A percentile compares a stretch with the other conserved stretches of the same genome.
phyloP scores from a whole-genome alignment of 495 filamentous ascomycete genomes.

The Darksidea phi region DNA sequence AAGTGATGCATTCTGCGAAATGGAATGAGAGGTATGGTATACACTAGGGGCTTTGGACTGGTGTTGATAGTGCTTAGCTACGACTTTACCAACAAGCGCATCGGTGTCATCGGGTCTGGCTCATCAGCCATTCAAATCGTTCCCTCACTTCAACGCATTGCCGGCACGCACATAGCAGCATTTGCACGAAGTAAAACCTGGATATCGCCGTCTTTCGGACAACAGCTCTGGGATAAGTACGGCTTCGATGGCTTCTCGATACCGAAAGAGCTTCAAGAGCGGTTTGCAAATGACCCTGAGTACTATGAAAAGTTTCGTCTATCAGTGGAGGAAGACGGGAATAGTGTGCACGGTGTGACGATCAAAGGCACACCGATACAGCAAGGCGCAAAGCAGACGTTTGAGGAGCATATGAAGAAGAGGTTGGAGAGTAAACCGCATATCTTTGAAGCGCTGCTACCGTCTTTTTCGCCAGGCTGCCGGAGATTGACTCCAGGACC shows the following conservation, averaged over 20 bases:
- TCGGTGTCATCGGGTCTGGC: constrained; percentile 42
- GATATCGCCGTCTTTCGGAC: constrained; percentile 40
- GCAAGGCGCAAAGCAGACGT: constrained; percentile 33
- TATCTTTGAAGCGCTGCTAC: constrained; percentile 39
- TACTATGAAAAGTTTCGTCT: constrained; percentile 40
- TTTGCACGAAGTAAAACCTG: constrained; percentile 42
- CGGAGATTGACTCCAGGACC: constrained; percentile 43
- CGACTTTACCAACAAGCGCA: constrained; percentile 42
- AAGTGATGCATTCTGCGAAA: constrained; percentile 41
- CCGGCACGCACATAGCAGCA: constrained; percentile 33
- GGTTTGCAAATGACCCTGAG: constrained; percentile 26
- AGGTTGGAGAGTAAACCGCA: constrained; percentile 36
- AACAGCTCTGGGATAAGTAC: constrained; percentile 33
- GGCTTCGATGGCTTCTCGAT: constrained; percentile 28
- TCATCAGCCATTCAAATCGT: constrained; percentile 44
- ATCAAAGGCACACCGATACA: constrained; percentile 38
- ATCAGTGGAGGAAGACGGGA: constrained; percentile 41
- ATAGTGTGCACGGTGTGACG: constrained; percentile 40
- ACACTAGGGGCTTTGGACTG: not conserved
- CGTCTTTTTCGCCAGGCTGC: constrained; percentile 41
- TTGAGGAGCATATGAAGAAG: constrained; percentile 39
- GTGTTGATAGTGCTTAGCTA: constrained; percentile 19
- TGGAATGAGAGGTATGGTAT: constrained; percentile 36
- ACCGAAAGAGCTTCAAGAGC: constrained; percentile 4
- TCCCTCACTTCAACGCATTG: constrained; percentile 37